Evolutionary conservation across 2,329 filamentous ascomycete species (phyloP).

Genomic region (Clarireedia sp.): DNA sequence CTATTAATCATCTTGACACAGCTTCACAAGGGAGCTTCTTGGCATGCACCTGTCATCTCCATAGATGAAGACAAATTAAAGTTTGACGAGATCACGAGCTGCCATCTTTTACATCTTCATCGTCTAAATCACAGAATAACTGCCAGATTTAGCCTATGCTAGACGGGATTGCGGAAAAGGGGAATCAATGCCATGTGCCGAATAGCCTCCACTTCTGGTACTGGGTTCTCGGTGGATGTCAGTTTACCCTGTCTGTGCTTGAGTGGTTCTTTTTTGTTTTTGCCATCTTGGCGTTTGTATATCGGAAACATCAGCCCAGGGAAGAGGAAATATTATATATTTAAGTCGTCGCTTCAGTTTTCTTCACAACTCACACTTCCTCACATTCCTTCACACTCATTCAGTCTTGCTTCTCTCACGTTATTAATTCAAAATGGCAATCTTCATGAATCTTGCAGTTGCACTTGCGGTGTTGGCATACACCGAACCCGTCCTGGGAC

Average conservation of each 20-base stretch:
- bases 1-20: too few relatives aligned
- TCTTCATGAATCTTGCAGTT: slow-evolving; percentile 16
- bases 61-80: too few relatives aligned
- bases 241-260: background rate
- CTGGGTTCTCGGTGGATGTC: too few relatives aligned
- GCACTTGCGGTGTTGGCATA: slow-evolving; percentile 15
- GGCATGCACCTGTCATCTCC: too few relatives aligned
- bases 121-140: too few relatives aligned
- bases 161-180: too few relatives aligned
- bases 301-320: background rate
- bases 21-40: too few relatives aligned
- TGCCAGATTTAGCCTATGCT: too few relatives aligned
- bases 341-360: background rate
- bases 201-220: too few relatives aligned
- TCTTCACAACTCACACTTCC: background rate
- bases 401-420: background rate
- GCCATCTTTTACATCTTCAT: too few relatives aligned
- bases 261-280: background rate
- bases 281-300: background rate
- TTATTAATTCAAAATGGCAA: slow-evolving; percentile 14
- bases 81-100: too few relatives aligned
- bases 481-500: slow-evolving; percentile 14
- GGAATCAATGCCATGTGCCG: too few relatives aligned
- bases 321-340: background rate
- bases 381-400: background rate